These are phyloP conservation scores for Coccomyxa sp. DNA, from an alignment of 139 green algal species.

Conservation along the genomic window DNA sequence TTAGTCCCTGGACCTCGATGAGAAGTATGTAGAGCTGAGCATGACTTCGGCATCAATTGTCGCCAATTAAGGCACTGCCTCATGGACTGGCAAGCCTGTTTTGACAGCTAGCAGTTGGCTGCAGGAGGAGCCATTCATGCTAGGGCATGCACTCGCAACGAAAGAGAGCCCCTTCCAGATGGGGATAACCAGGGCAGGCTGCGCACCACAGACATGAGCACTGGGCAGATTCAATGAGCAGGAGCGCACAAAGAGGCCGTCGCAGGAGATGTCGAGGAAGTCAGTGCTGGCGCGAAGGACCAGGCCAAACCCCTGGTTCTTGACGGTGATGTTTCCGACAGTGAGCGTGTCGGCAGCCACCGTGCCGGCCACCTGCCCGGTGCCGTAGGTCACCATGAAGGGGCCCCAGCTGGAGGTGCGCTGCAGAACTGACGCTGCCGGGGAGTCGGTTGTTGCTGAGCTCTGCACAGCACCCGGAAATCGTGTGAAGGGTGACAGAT, in stretches of 20 bases:
- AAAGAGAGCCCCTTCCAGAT: too few species aligned
- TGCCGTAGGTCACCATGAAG: constrained; percentile 2
- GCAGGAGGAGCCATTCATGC: too few species aligned
- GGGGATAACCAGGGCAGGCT: too few species aligned
- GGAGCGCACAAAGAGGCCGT: constrained; percentile 4
- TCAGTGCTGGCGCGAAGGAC: not conserved
- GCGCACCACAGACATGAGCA: too few species aligned
- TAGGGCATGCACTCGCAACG: too few species aligned
- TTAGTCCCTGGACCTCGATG: not conserved
- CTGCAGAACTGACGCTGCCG: not conserved
- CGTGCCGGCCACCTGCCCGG: constrained; percentile 1
- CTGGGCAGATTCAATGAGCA: too few species aligned
- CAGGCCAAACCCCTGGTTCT: constrained; percentile 7
- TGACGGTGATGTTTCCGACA: not conserved
- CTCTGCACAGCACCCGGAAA: not conserved
- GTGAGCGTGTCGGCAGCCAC: not conserved
- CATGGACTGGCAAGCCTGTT: too few species aligned
- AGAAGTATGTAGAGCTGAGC: not conserved
- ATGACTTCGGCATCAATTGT: too few species aligned
- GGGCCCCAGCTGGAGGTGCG: not conserved
- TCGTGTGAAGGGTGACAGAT: too few species aligned
- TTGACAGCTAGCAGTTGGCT: too few species aligned
- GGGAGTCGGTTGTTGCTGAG: not conserved
- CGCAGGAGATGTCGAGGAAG: constrained; percentile 2
- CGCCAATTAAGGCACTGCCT: too few species aligned